phyloP scores from a whole-genome alignment of 345 rosid genomes.

The Passiflora organensis region DNA sequence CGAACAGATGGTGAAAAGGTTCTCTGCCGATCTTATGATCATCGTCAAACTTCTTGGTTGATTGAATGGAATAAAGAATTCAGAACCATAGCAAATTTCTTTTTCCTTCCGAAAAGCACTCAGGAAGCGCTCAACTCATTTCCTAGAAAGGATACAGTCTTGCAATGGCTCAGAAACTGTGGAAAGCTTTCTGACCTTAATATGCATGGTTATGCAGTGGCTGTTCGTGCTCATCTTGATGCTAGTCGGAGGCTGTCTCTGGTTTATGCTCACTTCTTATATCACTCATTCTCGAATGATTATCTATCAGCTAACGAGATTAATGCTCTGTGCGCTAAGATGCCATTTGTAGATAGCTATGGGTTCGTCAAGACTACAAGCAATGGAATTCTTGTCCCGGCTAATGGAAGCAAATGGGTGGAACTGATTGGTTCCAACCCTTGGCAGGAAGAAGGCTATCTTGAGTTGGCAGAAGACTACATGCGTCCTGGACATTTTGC shows the following conservation, averaged over 20 bases:
- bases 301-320: constrained; percentile 27
- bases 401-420: constrained; percentile 58
- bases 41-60: constrained; percentile 34
- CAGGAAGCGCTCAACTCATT: constrained; percentile 23
- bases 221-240: constrained; percentile 12
- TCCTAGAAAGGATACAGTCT: constrained; percentile 17
- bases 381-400: constrained; percentile 56
- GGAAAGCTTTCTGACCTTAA: constrained; percentile 8
- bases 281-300: constrained; percentile 27
- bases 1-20: no score
- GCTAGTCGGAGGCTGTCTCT: constrained; percentile 33
- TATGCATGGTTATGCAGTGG: constrained; percentile 29
- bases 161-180: constrained; percentile 36
- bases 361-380: constrained; percentile 22
- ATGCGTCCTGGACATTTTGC: constrained; percentile 27
- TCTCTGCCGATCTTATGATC: constrained; percentile 20
- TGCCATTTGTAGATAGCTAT: constrained; percentile 59
- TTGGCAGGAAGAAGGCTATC: constrained; percentile 40
- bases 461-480: constrained; percentile 56
- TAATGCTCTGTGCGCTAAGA: constrained; percentile 16
- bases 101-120: constrained; percentile 45
- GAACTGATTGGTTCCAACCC: constrained; percentile 45
- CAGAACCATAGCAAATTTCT: constrained; percentile 20
- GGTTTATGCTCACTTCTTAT: constrained; percentile 51
- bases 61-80: constrained; percentile 53